Conservation (phyloP, 805 yeast species). For the Starmerella riodocensis region DNA sequence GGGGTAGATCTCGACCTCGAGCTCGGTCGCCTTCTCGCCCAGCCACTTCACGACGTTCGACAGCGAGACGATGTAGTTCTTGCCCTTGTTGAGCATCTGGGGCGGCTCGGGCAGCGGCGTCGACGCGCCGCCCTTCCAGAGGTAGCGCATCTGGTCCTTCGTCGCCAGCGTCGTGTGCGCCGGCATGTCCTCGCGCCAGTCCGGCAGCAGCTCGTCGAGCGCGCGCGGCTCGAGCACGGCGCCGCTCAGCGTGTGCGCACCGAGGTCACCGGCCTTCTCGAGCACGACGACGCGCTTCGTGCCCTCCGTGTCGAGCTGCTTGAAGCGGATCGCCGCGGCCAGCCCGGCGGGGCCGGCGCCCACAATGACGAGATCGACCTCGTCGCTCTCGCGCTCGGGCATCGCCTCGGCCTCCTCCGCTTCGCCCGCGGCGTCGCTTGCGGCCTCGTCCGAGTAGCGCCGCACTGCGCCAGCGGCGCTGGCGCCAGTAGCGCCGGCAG, state of each 20-base stretch:
- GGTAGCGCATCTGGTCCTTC: constrained; percentile 58
- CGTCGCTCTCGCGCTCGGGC: constrained; percentile 63
- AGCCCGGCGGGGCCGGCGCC: constrained; percentile 98
- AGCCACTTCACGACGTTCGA: constrained; percentile 69
- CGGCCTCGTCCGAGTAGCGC: not conserved
- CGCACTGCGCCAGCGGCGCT: not conserved
- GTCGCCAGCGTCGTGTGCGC: constrained; percentile 62
- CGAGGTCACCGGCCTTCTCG: constrained; percentile 88
- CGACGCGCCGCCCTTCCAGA: constrained; percentile 42
- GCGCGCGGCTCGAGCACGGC: constrained; percentile 90
- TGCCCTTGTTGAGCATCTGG: constrained; percentile 66
- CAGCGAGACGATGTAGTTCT: constrained; percentile 74
- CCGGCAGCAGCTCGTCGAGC: constrained; percentile 68
- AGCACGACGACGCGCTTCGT: constrained; percentile 74
- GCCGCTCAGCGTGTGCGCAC: constrained; percentile 84
- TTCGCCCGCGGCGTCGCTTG: too few species aligned
- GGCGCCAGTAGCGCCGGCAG: not conserved
- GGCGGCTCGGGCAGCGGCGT: constrained; percentile 87
- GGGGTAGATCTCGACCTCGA: constrained; percentile 89
- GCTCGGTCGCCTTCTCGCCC: constrained; percentile 77
- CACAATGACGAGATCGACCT: constrained; percentile 86
- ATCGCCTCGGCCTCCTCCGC: too few species aligned
- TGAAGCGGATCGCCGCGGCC: constrained; percentile 80
- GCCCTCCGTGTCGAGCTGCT: constrained; percentile 62
- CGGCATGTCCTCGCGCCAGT: constrained; percentile 33